These are phyloP conservation scores for Gamsiella multidivaricata DNA, from an alignment of 192 early-diverging fungal genomes.

Conservation along the genomic window DNA sequence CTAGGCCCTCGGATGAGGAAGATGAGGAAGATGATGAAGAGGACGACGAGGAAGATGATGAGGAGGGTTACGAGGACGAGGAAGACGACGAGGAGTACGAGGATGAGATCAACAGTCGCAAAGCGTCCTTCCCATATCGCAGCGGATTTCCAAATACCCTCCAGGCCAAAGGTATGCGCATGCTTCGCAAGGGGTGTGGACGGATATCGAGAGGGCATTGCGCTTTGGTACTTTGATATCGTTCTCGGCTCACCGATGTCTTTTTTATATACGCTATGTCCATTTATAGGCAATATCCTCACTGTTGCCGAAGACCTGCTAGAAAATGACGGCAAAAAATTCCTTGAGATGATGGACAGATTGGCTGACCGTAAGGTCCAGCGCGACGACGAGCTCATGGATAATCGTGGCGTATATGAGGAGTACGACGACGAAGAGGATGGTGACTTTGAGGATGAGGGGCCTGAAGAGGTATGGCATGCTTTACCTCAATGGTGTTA, in stretches of 20 bases:
- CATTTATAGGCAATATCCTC: conserved; percentile 63
- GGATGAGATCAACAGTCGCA: conserved; percentile 53
- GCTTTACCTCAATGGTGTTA: too few species aligned
- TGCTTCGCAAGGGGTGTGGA: not conserved
- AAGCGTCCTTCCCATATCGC: conserved; percentile 56
- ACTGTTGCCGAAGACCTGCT: conserved; percentile 90
- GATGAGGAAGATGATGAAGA: conserved; percentile 63
- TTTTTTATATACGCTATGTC: not conserved
- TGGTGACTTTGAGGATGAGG: conserved; percentile 73
- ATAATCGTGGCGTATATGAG: conserved; percentile 61
- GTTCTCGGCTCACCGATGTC: not conserved
- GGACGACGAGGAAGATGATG: conserved; percentile 61
- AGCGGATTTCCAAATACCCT: conserved; percentile 79
- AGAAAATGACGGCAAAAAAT: conserved; percentile 94
- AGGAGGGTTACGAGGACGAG: conserved; percentile 69
- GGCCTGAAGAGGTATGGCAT: conserved; percentile 60
- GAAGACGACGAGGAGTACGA: conserved; percentile 70
- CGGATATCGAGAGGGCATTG: not conserved
- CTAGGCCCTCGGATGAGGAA: conserved; percentile 56
- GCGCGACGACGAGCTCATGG: conserved; percentile 69
- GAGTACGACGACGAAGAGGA: conserved; percentile 69
- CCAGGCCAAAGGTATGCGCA: conserved; percentile 80
- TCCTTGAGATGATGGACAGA: conserved; percentile 96
- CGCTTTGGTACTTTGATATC: not conserved
- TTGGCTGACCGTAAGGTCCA: conserved; percentile 91